Conservation (phyloP, 306 rosid genomes). For the Vigna nakashimae region DNA sequence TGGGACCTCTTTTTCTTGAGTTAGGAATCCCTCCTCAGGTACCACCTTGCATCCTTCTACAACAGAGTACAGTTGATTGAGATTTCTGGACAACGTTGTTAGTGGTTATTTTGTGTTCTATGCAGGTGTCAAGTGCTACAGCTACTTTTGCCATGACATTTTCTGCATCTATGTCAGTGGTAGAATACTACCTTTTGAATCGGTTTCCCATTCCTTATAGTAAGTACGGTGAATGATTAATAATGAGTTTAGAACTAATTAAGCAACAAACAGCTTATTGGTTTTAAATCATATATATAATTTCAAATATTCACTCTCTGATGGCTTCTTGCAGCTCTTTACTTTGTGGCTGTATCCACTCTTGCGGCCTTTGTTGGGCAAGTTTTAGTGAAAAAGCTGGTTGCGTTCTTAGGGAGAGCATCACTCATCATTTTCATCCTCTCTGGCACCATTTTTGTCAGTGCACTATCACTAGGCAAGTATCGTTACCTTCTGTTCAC, state of each 20-base stretch:
- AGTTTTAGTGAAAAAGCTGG: conserved; percentile 58
- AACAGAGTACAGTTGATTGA: background rate
- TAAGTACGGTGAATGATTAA: conserved; percentile 35
- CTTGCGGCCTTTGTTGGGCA: conserved; percentile 67
- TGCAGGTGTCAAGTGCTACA: conserved; percentile 76
- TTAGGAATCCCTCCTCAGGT: conserved; percentile 82
- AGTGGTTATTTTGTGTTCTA: background rate
- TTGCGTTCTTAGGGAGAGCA: conserved; percentile 62
- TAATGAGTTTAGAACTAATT: background rate
- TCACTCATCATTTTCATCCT: conserved; percentile 72
- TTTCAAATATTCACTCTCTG: conserved; percentile 24
- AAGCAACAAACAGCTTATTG: background rate
- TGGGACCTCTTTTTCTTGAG: conserved; percentile 79
- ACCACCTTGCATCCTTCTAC: background rate
- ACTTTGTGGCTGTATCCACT: conserved; percentile 61
- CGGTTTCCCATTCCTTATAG: conserved; percentile 76
- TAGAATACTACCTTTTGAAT: conserved; percentile 68
- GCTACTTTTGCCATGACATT: conserved; percentile 74
- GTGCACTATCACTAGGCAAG: conserved; percentile 61
- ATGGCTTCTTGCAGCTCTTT: conserved; percentile 55
- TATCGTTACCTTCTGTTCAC: conserved; percentile 1
- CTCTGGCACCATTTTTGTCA: conserved; percentile 58
- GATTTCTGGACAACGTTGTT: background rate
- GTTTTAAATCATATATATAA: background rate
- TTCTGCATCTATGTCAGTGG: conserved; percentile 80